Conservation (phyloP, 106 monocot genomes). For the Dendrobium chrysotoxum region DNA sequence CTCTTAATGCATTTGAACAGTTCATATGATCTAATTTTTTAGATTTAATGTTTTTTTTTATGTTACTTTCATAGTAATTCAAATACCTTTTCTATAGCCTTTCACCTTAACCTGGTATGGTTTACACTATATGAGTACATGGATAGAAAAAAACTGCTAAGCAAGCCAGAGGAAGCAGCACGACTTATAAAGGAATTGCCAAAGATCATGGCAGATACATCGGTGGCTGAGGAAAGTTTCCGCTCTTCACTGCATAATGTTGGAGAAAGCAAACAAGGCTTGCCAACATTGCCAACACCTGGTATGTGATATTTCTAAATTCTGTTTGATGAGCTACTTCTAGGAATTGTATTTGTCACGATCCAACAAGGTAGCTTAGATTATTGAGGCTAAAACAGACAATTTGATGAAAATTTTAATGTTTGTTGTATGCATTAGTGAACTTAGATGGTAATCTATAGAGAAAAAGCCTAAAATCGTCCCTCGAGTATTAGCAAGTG, state of each 20-base stretch:
- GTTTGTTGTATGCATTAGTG: too few species aligned
- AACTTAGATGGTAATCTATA: too few species aligned
- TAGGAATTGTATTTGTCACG: background rate
- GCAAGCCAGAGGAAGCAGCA: conserved; percentile 38
- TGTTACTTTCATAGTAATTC: background rate
- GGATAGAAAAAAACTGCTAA: conserved; percentile 47
- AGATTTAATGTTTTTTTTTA: background rate
- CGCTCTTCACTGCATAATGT: background rate
- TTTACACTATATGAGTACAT: conserved; percentile 48
- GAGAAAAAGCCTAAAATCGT: too few species aligned
- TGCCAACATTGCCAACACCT: background rate
- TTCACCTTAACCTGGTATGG: conserved; percentile 47
- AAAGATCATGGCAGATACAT: conserved; percentile 31
- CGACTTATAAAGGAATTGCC: conserved; percentile 64
- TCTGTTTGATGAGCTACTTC: background rate
- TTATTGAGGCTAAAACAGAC: too few species aligned
- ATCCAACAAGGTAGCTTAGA: too few species aligned
- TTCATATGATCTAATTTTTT: background rate
- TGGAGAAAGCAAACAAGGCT: background rate
- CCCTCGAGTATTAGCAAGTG: too few species aligned
- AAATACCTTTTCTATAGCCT: background rate
- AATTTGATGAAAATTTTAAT: too few species aligned
- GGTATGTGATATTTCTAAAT: background rate
- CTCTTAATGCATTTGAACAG: background rate
- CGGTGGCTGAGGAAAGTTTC: background rate